Evolutionary conservation across 306 rosid genomes (phyloP).

Genomic region (Lotus japonicus): DNA sequence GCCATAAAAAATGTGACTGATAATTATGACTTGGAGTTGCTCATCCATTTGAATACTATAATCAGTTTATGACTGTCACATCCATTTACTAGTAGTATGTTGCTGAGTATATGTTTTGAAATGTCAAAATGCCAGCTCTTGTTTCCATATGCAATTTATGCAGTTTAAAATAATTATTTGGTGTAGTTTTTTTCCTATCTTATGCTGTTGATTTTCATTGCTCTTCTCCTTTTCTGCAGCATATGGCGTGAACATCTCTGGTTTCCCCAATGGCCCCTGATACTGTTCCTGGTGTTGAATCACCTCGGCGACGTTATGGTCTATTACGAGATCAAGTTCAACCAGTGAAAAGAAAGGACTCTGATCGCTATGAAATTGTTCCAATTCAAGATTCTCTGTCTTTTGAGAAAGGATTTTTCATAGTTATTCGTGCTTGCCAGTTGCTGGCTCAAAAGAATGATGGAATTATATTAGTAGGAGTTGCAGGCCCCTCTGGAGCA

Average conservation of each 20-base stretch:
- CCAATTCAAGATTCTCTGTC: slow-evolving; percentile 72
- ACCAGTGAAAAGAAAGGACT: slow-evolving; percentile 64
- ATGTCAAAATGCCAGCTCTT: slow-evolving; percentile 1
- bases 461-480: slow-evolving; percentile 84
- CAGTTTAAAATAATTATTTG: not conserved
- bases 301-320: slow-evolving; percentile 66
- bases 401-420: slow-evolving; percentile 96
- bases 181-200: not conserved
- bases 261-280: slow-evolving; percentile 58
- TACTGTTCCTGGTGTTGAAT: slow-evolving; percentile 49
- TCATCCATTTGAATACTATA: not conserved
- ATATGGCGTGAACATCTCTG: slow-evolving; percentile 13
- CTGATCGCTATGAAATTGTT: slow-evolving; percentile 72
- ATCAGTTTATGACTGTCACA: not conserved
- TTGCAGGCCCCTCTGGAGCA: slow-evolving; percentile 99
- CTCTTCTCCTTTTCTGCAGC: slow-evolving; percentile 23
- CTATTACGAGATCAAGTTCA: slow-evolving; percentile 87
- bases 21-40: slow-evolving; percentile 5
- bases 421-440: slow-evolving; percentile 91
- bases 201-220: slow-evolving; percentile 8
- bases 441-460: slow-evolving; percentile 87
- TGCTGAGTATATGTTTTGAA: slow-evolving; percentile 1
- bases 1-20: not conserved
- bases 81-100: not conserved
- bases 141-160: not conserved